These are phyloP conservation scores for Imleria badia DNA, from an alignment of 768 basidiomycete species.

Conservation along the genomic window DNA sequence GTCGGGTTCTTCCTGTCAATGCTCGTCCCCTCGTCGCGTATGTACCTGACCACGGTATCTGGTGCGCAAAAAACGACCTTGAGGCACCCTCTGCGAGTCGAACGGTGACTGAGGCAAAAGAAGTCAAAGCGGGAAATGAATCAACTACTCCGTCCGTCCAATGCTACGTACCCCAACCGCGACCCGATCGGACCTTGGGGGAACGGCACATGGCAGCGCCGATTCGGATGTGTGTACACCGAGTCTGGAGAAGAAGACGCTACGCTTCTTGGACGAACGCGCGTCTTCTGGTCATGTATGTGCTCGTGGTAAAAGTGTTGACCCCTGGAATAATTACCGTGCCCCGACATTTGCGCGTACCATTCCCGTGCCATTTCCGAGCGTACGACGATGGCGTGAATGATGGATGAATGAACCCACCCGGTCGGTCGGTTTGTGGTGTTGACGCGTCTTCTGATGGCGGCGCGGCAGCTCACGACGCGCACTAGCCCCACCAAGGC, in stretches of 20 bases:
- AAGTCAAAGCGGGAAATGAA: neutral
- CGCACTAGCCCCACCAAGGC: slow-evolving; percentile 1
- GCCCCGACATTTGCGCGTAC: neutral
- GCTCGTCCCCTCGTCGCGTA: neutral
- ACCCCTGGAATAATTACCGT: slow-evolving; percentile 10
- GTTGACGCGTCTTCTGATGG: neutral
- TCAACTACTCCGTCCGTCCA: neutral
- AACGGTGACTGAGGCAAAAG: neutral
- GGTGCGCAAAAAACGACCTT: neutral
- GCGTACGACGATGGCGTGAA: neutral
- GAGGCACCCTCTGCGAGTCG: neutral
- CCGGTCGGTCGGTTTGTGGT: neutral
- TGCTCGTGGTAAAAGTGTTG: too few species aligned
- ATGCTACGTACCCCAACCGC: neutral
- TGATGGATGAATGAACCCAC: neutral
- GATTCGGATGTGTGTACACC: slow-evolving; percentile 1
- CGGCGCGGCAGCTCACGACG: neutral
- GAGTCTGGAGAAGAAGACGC: neutral
- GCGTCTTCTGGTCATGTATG: neutral
- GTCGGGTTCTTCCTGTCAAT: neutral
- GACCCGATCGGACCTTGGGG: slow-evolving; percentile 7
- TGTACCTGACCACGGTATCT: neutral
- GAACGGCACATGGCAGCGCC: neutral
- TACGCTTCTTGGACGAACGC: neutral
- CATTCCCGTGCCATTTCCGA: neutral